These are phyloP conservation scores for Boletus huronensis DNA, from an alignment of 768 basidiomycete genomes.

Conservation along the genomic window DNA sequence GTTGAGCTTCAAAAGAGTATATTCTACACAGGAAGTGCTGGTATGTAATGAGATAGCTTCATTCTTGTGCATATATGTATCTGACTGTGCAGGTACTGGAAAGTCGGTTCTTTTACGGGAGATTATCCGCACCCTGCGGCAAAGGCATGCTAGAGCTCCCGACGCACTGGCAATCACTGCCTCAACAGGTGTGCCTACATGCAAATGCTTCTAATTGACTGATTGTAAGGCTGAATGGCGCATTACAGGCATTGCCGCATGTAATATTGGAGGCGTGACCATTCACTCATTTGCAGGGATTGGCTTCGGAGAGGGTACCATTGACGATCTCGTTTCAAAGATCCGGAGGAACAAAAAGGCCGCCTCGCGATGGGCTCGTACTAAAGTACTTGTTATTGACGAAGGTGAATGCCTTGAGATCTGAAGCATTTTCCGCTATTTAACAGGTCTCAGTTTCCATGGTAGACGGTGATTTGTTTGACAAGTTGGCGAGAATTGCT, in stretches of 20 bases:
- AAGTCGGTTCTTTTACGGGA: slow-evolving; percentile 93
- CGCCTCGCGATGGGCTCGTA: slow-evolving; percentile 71
- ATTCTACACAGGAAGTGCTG: slow-evolving; percentile 97
- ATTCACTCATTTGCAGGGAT: slow-evolving; percentile 96
- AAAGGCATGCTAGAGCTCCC: slow-evolving; percentile 44
- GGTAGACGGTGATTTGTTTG: slow-evolving; percentile 91
- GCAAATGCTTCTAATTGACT: neutral
- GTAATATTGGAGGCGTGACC: slow-evolving; percentile 95
- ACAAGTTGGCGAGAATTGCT: slow-evolving; percentile 80
- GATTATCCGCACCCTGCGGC: slow-evolving; percentile 74
- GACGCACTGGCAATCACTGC: slow-evolving; percentile 93
- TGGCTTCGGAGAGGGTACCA: slow-evolving; percentile 71
- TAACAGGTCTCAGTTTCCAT: slow-evolving; percentile 72
- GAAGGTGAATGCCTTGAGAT: slow-evolving; percentile 49
- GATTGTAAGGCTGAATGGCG: neutral
- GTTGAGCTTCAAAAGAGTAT: slow-evolving; percentile 71
- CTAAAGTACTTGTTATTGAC: slow-evolving; percentile 80
- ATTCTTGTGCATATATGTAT: slow-evolving; percentile 18
- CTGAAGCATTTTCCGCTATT: neutral
- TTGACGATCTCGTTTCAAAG: slow-evolving; percentile 58
- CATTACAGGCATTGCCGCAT: slow-evolving; percentile 80
- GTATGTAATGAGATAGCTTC: slow-evolving; percentile 42
- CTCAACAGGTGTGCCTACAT: slow-evolving; percentile 64
- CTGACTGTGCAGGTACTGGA: slow-evolving; percentile 68
- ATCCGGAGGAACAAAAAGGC: slow-evolving; percentile 86